A percentile compares a stretch with the other conserved stretches of the same genome.
Evolutionary conservation across 73 alveolate genomes (phyloP).

Genomic region (Stentor coeruleus): DNA sequence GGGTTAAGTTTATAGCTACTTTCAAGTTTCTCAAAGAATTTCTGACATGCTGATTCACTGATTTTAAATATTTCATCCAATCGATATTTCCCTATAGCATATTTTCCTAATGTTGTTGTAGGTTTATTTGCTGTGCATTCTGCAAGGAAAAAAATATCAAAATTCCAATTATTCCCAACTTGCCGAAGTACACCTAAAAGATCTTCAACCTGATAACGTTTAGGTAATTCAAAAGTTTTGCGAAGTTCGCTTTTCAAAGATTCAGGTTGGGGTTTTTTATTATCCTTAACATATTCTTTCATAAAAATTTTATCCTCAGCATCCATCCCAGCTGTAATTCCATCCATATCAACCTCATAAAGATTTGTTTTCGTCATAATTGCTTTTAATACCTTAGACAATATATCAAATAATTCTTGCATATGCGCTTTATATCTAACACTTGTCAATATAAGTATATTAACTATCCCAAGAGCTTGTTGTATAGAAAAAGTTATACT

Average conservation of each 20-base stretch:
- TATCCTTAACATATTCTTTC: not conserved
- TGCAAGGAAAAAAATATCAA: conserved; percentile 2
- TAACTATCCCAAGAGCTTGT: too few species aligned
- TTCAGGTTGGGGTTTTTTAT: not conserved
- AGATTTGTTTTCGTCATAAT: not conserved
- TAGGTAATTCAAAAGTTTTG: not conserved
- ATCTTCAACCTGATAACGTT: not conserved
- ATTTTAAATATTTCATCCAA: conserved; percentile 25
- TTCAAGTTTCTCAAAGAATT: conserved; percentile 34
- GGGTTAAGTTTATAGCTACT: conserved; percentile 39
- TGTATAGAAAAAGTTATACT: too few species aligned
- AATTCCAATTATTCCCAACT: conserved; percentile 15
- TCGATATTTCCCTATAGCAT: conserved; percentile 10
- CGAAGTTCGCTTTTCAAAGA: not conserved
- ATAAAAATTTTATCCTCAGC: not conserved
- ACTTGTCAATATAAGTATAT: too few species aligned
- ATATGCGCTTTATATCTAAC: too few species aligned
- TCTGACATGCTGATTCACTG: conserved; percentile 21
- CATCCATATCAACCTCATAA: not conserved
- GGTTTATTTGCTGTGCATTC: not conserved
- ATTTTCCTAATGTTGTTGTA: not conserved
- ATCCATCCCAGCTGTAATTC: not conserved
- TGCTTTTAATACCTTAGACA: not conserved
- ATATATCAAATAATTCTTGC: too few species aligned
- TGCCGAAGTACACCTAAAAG: not conserved